Base-by-base conservation (phyloP, 495 filamentous ascomycete species). In the Cenococcum geophilum region DNA sequence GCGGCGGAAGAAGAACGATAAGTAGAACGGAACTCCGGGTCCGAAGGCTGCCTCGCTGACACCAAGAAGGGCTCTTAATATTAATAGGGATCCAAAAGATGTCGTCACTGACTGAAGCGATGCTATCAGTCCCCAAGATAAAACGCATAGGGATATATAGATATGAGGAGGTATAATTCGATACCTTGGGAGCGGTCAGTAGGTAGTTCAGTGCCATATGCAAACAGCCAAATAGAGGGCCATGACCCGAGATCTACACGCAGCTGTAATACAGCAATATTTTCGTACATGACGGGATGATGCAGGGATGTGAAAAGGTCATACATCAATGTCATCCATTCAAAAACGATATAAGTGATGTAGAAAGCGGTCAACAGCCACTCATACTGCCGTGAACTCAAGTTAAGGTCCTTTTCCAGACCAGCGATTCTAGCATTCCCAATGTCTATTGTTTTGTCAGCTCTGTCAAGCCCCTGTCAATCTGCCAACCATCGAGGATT, bases 1-100 rank as follows among this genome's bases (percentile, higher is more conserved):
- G 5, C 91, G 80, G 21, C 85, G 82, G 68, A 95, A 96, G 77
- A 95, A 95, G 75, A 92, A 93, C 0, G 85, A 89, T 0, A 95
- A 77, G 2, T 92, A 76, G 62, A 86, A 92, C 0, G 89, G 88
- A 5, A 90, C 76, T 2, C 84, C 84, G 57, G 65, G 72, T 35
- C 63, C 61, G 45, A 68, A 93, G 0, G 63, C 68, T 0, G 68
- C 68, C 57, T 70, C 68, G 21, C 56, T 55, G 20, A 67, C 32
- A 0, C 68, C 68, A 5, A 70, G 59, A 21, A 70, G 59, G 18
- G 58, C 59, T 12, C 68, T 57, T 6, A 67, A 59, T 21, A 57
- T 25, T 4, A 70, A 45, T 4, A 70, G 40, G 35, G 40, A 88
- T 81, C 85, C 52, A 43, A 65, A 65, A 16, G 63, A 70, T 5